Base-by-base conservation (phyloP, 2,329 filamentous ascomycete species). In the Xylogone sp. region DNA sequence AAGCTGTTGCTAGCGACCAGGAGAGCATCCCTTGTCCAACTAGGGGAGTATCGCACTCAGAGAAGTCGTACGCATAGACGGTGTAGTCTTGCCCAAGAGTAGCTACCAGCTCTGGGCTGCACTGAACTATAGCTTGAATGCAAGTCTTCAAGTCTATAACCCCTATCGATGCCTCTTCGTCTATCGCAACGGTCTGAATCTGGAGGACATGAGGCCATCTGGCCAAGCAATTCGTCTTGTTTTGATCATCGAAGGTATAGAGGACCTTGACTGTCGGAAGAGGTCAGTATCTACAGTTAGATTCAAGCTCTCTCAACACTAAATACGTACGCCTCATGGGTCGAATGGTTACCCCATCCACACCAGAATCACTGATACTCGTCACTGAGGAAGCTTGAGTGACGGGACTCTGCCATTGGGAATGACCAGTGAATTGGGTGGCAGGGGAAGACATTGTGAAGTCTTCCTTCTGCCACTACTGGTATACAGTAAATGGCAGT, bases 21-120 rank as follows among this genome's bases (percentile, higher is more conserved):
- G 94, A 97, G 19, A 99, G 77, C 84, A 97, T 90, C 49, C 95
- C 94, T 70, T 99, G 93, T 20, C 94, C 94, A 21, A 97, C 93
- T 51, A 97, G 78, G 49, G 95, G 94, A 18, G 86, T 90, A 65
- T 97, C 92, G 57, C 89, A 88, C 71, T 99, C 94, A 12, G 94
- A 97, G 69, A 93, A 97, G 69, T 99, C 94, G 73, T 90, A 90
- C 24, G 93, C 91, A 71, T 99, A 99, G 51, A 99, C 85, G n/a
- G 91, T 94, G 71, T 94, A 99, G 72, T 99, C 69, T 82, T 73
- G 73, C 71, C 87, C 78, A 54, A 86, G 67, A 75, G 87, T 76
- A 65, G 83, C 82, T 45, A 91, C 75, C 44, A 99, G 79, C 71
- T 99, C 94, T 34, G 94, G 94, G 66, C 94, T 97, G 73, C 78